Evolutionary conservation across 2,329 filamentous ascomycete genomes (phyloP), one percentile per base, ranked within the genome.

Genomic region (Sordariomycetes sp.): DNA sequence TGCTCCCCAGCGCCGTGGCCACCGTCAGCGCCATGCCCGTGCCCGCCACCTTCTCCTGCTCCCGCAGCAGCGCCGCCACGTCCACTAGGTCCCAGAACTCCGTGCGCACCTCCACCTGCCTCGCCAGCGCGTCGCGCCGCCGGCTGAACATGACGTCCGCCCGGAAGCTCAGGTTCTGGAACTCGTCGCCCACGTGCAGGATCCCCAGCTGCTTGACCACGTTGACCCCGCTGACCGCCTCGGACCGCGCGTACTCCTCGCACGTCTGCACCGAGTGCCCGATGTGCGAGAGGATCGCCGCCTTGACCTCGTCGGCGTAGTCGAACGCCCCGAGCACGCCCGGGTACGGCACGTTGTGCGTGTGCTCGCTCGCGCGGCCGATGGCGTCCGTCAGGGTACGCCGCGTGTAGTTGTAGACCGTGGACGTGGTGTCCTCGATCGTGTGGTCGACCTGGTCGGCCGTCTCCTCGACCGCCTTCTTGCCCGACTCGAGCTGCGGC

Each of bases 61-160:
- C 82, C 67, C 97, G 90, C 75, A 96, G 80, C 6, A 97, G 74
- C 12, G 85, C 88, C 20, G 85, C 80, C 70, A 91, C 79, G 71
- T 99, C 94, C 66, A 99, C 89, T 77, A 99, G 97, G 74, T 99
- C 94, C 81, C 81, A 88, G 0, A 96, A 65, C 67, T 99, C 92
- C 3, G 94, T 89, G 58, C 94, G 85, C 22, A 96, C 85, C 61
- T 97, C 85, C 18, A 97, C 86, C 67, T 96, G 87, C 62, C 90
- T 85, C 6, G 90, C 91, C 48, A 96, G 76, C 1, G 85, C 83
- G 69, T 99, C 90, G 60, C 86, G 83, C 66, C 88, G 88, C 61
- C 89, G 85, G 60, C 85, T 86, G 78, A 97, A 99, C 94, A 99
- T 97, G 68, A 92, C 84, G 65, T 97, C 91, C 1, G 90, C 85